Base-by-base conservation (phyloP, 2,329 filamentous ascomycete genomes). In the Alternaria arbusti region DNA sequence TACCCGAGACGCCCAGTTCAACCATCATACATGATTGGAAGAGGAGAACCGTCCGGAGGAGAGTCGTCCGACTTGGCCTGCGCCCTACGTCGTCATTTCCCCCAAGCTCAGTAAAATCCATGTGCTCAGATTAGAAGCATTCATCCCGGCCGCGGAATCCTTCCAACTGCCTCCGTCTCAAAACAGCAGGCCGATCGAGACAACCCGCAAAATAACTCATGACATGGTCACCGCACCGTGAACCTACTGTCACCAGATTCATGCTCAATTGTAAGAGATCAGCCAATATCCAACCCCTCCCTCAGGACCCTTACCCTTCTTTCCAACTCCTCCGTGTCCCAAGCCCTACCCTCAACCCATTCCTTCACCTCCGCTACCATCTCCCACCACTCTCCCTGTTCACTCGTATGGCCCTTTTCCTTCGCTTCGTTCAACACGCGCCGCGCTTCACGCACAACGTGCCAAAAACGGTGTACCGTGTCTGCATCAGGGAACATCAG, bases 381-480 rank as follows among this genome's bases (percentile, higher is more conserved):
- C 10, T 67, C 57, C 52, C 61, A 62, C 50, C 54, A 56, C 30
- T 56, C 59, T 23, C 32, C 56, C 4, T 52, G 36, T 12, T 54
- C 55, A 17, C 9, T 40, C 15, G 46, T 57, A 40, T 65, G 46
- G n/a, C 55, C 55, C 20, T 46, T 52, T 6, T 62, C 47, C 47
- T 51, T 59, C 15, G 62, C 71, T 20, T 69, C 57, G n/a, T 57
- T 47, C 26, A 67, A 40, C 32, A 67, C 63, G 20, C 56, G 45
- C 12, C 54, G 66, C 20, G 67, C 72, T 5, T 68, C 60, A 17
- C 55, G 20, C 8, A 70, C 60, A 6, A 44, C 6, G 13, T 58
- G 60, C 74, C 74, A 75, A 49, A 74, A 75, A 6, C 47, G 3
- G 10, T 61, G 43, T 6, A 63, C 51, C 9, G 64, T 54, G 0